Percentiles rank a stretch among this genome's conserved stretches.
These are phyloP conservation scores for Alternaria sp. DNA, from an alignment of 2,329 filamentous ascomycete genomes.

Conservation along the genomic window DNA sequence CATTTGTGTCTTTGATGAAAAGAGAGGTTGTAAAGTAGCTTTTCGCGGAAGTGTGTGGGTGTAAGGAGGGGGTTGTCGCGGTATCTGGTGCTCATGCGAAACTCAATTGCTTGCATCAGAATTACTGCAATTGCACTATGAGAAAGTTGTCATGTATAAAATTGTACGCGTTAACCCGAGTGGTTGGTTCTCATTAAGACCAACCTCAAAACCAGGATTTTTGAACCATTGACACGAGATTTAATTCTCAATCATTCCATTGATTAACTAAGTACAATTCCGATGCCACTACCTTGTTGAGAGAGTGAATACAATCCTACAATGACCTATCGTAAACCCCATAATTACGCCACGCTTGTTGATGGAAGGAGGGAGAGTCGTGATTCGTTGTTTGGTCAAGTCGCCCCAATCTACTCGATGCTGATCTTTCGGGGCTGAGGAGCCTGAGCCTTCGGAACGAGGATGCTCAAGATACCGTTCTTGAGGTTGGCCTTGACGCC, in stretches of 20 bases:
- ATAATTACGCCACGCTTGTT: conserved; percentile 6
- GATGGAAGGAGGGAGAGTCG: conserved; percentile 1
- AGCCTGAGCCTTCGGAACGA: conserved; percentile 64
- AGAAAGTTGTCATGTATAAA: no score
- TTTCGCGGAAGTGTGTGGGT: no score
- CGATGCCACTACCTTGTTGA: background rate
- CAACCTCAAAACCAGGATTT: background rate
- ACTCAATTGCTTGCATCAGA: background rate
- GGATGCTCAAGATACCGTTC: conserved; percentile 66
- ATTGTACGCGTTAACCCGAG: no score
- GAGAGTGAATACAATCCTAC: background rate
- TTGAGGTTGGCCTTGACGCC: conserved; percentile 68
- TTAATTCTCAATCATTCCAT: background rate
- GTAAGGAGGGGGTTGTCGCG: no score
- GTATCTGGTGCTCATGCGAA: background rate
- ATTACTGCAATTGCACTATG: no score
- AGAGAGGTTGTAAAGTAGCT: no score
- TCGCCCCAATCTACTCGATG: conserved; percentile 58
- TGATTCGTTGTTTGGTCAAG: background rate
- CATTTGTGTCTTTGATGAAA: no score
- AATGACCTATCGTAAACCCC: conserved; percentile 1
- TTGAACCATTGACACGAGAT: no score
- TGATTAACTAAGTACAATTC: background rate
- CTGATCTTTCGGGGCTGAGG: conserved; percentile 62
- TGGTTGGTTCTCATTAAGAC: background rate